These are phyloP conservation scores for Helianthus annuus DNA, from an alignment of 129 eudicot genomes.

Conservation along the genomic window DNA sequence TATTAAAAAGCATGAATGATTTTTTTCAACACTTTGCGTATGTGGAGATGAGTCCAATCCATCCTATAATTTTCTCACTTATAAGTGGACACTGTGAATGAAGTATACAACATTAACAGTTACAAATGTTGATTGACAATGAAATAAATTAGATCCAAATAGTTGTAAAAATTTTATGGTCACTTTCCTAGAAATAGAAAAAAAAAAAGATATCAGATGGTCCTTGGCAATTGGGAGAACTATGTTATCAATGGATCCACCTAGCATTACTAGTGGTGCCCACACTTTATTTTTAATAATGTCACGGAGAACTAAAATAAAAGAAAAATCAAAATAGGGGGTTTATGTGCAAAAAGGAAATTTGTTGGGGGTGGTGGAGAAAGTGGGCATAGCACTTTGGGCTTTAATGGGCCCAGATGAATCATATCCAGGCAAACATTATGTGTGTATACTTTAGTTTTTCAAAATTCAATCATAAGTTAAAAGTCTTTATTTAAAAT, in stretches of 20 bases:
- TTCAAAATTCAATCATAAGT: constrained; percentile 19
- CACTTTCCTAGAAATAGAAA: constrained; percentile 33
- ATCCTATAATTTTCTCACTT: constrained; percentile 17
- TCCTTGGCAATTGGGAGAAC: constrained; percentile 29
- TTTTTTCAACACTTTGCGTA: constrained; percentile 13
- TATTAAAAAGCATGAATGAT: constrained; percentile 20
- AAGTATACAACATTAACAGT: constrained; percentile 5
- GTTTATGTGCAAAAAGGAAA: constrained; percentile 32
- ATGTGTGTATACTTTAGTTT: constrained; percentile 26
- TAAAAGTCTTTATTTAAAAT: constrained; percentile 21
- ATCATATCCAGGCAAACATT: constrained; percentile 51
- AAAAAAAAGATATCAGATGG: constrained; percentile 28
- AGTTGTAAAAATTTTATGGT: constrained; percentile 28
- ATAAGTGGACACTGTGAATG: constrained; percentile 23
- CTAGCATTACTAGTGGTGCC: constrained; percentile 27
- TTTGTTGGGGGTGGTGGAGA: constrained; percentile 41
- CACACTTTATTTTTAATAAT: constrained; percentile 35
- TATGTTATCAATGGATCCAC: constrained; percentile 30
- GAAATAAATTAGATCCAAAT: constrained; percentile 24
- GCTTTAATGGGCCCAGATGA: constrained; percentile 58
- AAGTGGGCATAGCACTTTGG: constrained; percentile 56
- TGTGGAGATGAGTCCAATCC: constrained; percentile 27
- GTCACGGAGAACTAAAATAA: constrained; percentile 10
- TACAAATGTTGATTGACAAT: constrained; percentile 30
- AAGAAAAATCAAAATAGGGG: constrained; percentile 24